phyloP scores from a whole-genome alignment of 768 basidiomycete species.

The Chalciporus piperatus region DNA sequence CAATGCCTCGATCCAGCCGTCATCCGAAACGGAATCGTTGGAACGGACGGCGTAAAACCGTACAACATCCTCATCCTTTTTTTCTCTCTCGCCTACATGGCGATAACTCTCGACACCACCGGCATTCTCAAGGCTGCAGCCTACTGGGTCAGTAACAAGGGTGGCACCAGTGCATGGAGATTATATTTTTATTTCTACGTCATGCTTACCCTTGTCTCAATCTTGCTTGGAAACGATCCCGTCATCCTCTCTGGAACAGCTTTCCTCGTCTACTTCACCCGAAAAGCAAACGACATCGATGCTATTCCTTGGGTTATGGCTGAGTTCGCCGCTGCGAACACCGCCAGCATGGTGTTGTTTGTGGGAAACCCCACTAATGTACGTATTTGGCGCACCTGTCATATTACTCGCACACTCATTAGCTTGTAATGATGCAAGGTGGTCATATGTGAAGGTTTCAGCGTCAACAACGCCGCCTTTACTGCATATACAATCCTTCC shows the following conservation, averaged over 20 bases:
- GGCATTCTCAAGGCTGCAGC: conserved; percentile 86
- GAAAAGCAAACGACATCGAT: too few species aligned
- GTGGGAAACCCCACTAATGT: conserved; percentile 91
- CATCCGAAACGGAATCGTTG: conserved; percentile 77
- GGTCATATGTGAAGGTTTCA: conserved; percentile 85
- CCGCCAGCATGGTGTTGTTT: conserved; percentile 71
- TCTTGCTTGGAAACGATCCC: conserved; percentile 90
- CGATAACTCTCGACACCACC: conserved; percentile 86
- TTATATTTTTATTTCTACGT: conserved; percentile 81
- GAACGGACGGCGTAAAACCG: conserved; percentile 75
- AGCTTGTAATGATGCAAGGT: conserved; percentile 33
- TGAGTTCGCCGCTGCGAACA: conserved; percentile 78
- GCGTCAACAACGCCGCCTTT: conserved; percentile 72
- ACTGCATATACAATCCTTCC: conserved; percentile 83
- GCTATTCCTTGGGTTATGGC: conserved; percentile 76
- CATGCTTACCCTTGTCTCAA: conserved; percentile 74
- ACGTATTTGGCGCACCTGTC: conserved; percentile 1
- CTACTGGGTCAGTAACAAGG: conserved; percentile 82
- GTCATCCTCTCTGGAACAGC: conserved; percentile 89
- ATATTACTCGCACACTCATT: neutral
- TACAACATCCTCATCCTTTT: conserved; percentile 94
- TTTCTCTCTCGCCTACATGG: conserved; percentile 89
- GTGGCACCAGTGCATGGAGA: conserved; percentile 66
- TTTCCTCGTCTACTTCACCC: conserved; percentile 91
- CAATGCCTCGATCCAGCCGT: conserved; percentile 46